phyloP scores from a whole-genome alignment of 352 stramenopile species.

The Pythium coloratum region DNA sequence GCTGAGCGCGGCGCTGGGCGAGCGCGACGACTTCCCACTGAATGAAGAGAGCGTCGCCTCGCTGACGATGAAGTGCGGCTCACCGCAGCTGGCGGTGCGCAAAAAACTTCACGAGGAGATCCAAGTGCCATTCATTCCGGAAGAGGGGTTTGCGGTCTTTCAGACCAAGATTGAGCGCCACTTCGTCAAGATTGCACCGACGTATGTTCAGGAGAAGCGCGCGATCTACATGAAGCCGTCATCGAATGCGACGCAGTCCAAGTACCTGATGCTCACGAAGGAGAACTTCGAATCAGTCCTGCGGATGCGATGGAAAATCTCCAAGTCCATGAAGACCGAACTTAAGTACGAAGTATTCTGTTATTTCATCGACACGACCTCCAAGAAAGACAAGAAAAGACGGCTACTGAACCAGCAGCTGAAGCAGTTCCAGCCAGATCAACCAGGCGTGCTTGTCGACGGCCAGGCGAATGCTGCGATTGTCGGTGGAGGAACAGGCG shows the following conservation, averaged over 20 bases:
- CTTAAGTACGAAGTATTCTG: slow-evolving; percentile 83
- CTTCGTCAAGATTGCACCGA: slow-evolving; percentile 56
- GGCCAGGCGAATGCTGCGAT: background rate
- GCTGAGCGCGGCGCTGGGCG: slow-evolving; percentile 38
- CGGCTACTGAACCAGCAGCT: slow-evolving; percentile 49
- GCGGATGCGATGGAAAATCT: slow-evolving; percentile 76
- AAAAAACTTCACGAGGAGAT: slow-evolving; percentile 84
- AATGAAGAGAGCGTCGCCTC: slow-evolving; percentile 63
- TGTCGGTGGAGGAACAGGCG: background rate
- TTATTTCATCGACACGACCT: slow-evolving; percentile 73
- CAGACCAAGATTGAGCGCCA: slow-evolving; percentile 78
- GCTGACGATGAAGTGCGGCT: slow-evolving; percentile 79
- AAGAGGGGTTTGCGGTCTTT: slow-evolving; percentile 76
- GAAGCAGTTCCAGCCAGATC: slow-evolving; percentile 40
- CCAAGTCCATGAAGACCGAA: slow-evolving; percentile 74
- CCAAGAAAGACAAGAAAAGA: slow-evolving; percentile 62
- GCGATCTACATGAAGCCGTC: slow-evolving; percentile 77
- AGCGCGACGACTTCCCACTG: slow-evolving; percentile 54
- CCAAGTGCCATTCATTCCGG: slow-evolving; percentile 58
- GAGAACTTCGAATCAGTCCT: slow-evolving; percentile 74
- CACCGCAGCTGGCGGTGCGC: slow-evolving; percentile 69
- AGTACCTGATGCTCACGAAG: slow-evolving; percentile 71
- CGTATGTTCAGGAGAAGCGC: slow-evolving; percentile 63
- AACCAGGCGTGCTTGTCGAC: slow-evolving; percentile 27
- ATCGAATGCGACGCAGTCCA: slow-evolving; percentile 76